A percentile compares a stretch with the other conserved stretches of the same genome.
These are phyloP conservation scores for Talaromyces sp. DNA, from an alignment of 2,329 filamentous ascomycete species.

Conservation along the genomic window DNA sequence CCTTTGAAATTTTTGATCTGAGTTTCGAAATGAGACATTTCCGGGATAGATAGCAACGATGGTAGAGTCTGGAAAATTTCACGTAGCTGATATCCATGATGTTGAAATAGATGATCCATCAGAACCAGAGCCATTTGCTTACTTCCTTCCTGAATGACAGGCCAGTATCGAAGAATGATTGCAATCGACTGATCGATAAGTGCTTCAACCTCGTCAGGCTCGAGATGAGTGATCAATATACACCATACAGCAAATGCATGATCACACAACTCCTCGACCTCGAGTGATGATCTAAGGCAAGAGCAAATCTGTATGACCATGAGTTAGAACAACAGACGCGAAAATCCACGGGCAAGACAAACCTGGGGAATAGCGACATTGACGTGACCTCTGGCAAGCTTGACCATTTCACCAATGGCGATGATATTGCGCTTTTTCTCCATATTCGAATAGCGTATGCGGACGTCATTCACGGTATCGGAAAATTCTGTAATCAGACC, in stretches of 20 bases:
- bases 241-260: conserved; percentile 82
- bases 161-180: conserved; percentile 80
- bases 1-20: conserved; percentile 64
- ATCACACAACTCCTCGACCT: conserved; percentile 69
- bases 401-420: conserved; percentile 85
- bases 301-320: conserved; percentile 67
- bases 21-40: conserved; percentile 65
- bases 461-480: conserved; percentile 69
- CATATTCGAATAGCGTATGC: conserved; percentile 53
- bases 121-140: conserved; percentile 60
- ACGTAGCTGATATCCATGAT: conserved; percentile 59
- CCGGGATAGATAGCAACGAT: conserved; percentile 67
- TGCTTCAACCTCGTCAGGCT: conserved; percentile 72
- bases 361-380: conserved; percentile 82
- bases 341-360: conserved; percentile 27
- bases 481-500: conserved; percentile 83
- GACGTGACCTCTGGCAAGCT: conserved; percentile 67
- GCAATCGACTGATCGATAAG: conserved; percentile 88
- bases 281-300: conserved; percentile 81
- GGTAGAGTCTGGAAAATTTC: conserved; percentile 73
- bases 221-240: conserved; percentile 69
- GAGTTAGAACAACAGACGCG: conserved; percentile 10
- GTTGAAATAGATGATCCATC: conserved; percentile 63
- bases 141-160: conserved; percentile 59
- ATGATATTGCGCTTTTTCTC: conserved; percentile 76